Base-by-base conservation (phyloP, 1,284 basidiomycete genomes). In the Sporisorium iseilematis-ciliati region DNA sequence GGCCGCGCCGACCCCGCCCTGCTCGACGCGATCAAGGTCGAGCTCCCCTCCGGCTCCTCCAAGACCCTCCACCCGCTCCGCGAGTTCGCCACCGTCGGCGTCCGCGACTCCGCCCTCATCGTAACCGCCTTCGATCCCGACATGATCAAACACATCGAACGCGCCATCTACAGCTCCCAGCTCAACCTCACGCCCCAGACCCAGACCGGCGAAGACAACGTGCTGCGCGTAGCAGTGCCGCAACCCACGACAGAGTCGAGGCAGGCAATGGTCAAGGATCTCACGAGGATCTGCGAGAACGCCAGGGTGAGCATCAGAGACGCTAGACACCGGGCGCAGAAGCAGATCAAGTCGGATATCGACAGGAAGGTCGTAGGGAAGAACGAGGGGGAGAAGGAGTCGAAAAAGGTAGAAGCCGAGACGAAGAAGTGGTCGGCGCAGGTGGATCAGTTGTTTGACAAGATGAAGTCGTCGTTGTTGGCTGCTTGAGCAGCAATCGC, bases 71-170 rank as follows among this genome's bases (percentile, higher is more conserved):
- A 77, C 45, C 77, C 79, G 0, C 62, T 85, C 10, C 72, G 77
- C 10, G 81, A 85, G 33, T 76, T 78, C 25, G 83, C 83, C 2
- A 85, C 80, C 10, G 82, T 85, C 14, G 82, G 83, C 18, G 79
- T 81, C 2, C 62, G 81, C 5, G 82, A 85, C 29, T 76, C 72
- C 16, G 70, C 75, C 0, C 73, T 85, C 16, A 57, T 83, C 18
- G 68, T 85, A 21, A 83, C 80, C 4, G 79, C 77, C 41, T 85
- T 77, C 46, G 83, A 85, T 21, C 53, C 73, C 2, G 74, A 74
- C 11, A 73, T 72, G 57, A 38, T 84, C 49, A 85, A 85, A 62
- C 74, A 80, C 54, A 82, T 85, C 42, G 82, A 85, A 67, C 61
- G 78, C 2, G 82, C 76, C 23, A 82, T 85, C 65, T 82, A 85